These are phyloP conservation scores for Eucalyptus polyanthemos DNA, from an alignment of 345 rosid species.

Conservation along the genomic window DNA sequence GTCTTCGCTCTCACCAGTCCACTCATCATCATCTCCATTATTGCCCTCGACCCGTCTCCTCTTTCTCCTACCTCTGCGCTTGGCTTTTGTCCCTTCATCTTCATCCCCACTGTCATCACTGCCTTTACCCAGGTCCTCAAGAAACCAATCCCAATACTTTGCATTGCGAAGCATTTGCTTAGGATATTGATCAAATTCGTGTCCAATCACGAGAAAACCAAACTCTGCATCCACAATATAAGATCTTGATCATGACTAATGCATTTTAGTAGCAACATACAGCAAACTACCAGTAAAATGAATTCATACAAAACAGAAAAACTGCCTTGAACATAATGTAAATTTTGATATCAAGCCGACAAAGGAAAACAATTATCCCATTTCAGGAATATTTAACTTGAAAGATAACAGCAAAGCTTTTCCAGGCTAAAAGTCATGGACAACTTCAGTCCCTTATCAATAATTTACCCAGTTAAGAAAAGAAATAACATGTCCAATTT, in stretches of 20 bases:
- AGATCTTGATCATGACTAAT: not conserved
- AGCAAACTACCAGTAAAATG: not conserved
- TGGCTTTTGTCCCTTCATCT: conserved; percentile 1
- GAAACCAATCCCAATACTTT: conserved; percentile 75
- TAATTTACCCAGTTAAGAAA: not conserved
- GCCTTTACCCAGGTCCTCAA: conserved; percentile 29
- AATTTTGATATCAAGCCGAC: not conserved
- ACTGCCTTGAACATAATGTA: not conserved
- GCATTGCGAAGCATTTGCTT: conserved; percentile 20
- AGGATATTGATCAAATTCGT: conserved; percentile 55
- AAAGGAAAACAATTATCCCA: not conserved
- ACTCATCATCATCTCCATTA: conserved; percentile 26
- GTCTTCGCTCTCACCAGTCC: conserved; percentile 57
- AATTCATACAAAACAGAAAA: not conserved
- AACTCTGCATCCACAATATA: conserved; percentile 44
- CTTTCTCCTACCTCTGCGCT: conserved; percentile 17
- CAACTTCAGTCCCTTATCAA: not conserved
- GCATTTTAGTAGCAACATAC: not conserved
- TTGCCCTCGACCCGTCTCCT: conserved; percentile 20
- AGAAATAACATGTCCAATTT: not conserved
- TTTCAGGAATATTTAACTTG: not conserved
- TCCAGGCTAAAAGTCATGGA: not conserved
- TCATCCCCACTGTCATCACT: conserved; percentile 19
- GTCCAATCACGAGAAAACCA: conserved; percentile 71
- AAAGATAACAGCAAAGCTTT: not conserved